Percentiles rank a stretch among this genome's conserved stretches.
Conservation (phyloP, 176 grass and related monocot genomes). For the Phyllostachys edulis region DNA sequence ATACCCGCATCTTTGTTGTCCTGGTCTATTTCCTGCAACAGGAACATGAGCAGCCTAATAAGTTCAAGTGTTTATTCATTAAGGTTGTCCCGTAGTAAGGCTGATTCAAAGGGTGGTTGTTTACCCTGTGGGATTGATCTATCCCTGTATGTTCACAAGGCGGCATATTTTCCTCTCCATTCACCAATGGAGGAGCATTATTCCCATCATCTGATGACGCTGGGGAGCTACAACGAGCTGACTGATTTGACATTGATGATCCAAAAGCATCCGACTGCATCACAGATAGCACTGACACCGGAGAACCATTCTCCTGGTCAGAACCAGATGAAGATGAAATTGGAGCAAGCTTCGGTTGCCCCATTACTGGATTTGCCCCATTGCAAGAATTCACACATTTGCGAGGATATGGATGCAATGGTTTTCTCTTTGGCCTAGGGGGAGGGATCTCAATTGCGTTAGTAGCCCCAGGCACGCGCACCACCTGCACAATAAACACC, state of each 20-base stretch:
- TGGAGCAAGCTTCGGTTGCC: no score
- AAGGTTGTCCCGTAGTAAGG: not conserved
- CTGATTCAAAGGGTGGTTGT: not conserved
- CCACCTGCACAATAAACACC: no score
- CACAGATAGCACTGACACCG: constrained; percentile 61
- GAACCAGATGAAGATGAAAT: no score
- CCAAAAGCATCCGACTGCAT: constrained; percentile 64
- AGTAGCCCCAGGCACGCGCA: no score
- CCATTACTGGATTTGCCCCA: no score
- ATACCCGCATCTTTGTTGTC: constrained; percentile 27
- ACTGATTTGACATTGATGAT: constrained; percentile 45
- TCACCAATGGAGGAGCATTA: not conserved
- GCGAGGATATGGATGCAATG: no score
- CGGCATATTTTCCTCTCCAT: not conserved
- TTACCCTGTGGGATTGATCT: constrained; percentile 44
- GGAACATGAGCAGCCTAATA: not conserved
- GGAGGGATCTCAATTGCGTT: no score
- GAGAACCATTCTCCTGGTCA: constrained; percentile 66
- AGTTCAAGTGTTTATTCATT: not conserved
- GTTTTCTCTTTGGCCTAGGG: no score
- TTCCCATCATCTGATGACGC: constrained; percentile 46
- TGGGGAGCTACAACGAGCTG: constrained; percentile 34
- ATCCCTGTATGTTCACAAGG: not conserved
- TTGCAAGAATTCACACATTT: no score
- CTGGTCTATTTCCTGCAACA: constrained; percentile 40